phyloP scores from a whole-genome alignment of 176 grass and related monocot genomes.

The Oryza nivara region DNA sequence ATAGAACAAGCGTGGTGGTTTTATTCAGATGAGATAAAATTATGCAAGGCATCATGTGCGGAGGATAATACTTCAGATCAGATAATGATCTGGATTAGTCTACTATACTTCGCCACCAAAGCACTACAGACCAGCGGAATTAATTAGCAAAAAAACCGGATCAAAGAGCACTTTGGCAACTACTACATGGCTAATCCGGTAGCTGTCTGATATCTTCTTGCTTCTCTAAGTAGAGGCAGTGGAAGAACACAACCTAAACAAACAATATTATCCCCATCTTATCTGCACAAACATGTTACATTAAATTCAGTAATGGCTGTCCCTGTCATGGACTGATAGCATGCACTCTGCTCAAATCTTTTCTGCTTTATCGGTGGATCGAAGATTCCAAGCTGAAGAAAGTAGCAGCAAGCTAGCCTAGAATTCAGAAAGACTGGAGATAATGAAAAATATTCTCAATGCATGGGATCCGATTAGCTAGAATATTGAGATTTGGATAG shows the following conservation, averaged over 20 bases:
- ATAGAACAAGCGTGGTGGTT: neutral
- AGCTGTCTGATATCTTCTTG: conserved; percentile 38
- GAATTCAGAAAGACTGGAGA: conserved; percentile 42
- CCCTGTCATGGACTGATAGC: conserved; percentile 42
- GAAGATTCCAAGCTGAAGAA: conserved; percentile 50
- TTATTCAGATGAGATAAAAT: neutral
- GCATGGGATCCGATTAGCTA: conserved; percentile 42
- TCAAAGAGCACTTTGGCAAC: neutral
- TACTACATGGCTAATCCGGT: conserved; percentile 26
- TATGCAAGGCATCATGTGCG: neutral
- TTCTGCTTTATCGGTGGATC: conserved; percentile 53
- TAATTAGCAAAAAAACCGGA: neutral
- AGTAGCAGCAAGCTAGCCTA: conserved; percentile 13
- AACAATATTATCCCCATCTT: conserved; percentile 58
- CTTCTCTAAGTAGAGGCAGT: conserved; percentile 21
- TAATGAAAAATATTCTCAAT: conserved; percentile 43
- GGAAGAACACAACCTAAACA: conserved; percentile 39
- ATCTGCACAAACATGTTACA: conserved; percentile 50
- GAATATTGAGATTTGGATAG: conserved; percentile 38
- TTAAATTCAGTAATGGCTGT: conserved; percentile 44
- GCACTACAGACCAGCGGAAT: conserved; percentile 3
- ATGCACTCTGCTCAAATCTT: conserved; percentile 49
- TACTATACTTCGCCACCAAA: neutral
- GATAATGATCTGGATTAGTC: conserved; percentile 29
- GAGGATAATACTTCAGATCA: conserved; percentile 18